phyloP scores from a whole-genome alignment of 352 stramenopile species.

The Phytophthora citrophthora region DNA sequence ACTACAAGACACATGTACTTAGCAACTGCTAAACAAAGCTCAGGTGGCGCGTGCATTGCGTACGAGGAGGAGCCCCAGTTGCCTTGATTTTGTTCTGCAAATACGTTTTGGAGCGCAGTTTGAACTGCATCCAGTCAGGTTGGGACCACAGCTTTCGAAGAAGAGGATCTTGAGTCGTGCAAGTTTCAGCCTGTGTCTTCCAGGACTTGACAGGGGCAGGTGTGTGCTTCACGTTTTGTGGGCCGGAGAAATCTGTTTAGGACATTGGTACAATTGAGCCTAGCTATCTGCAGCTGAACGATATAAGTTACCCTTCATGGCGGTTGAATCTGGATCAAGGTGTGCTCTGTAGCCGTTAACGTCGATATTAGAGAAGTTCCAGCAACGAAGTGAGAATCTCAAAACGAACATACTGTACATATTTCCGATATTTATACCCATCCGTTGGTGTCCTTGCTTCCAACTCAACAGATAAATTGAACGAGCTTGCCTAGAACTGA shows the following conservation, averaged over 20 bases:
- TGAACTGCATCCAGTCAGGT: conserved; percentile 66
- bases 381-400: no score
- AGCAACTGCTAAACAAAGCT: background rate
- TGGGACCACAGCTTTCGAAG: conserved; percentile 79
- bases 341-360: no score
- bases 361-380: no score
- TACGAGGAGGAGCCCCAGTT: conserved; percentile 64
- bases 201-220: conserved; percentile 50
- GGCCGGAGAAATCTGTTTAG: conserved; percentile 17
- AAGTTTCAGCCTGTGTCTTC: conserved; percentile 50
- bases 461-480: no score
- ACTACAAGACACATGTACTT: conserved; percentile 34
- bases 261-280: background rate
- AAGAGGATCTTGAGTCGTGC: conserved; percentile 40
- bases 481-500: no score
- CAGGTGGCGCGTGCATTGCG: conserved; percentile 1
- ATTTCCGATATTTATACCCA: no score
- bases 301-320: conserved; percentile 20
- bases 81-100: conserved; percentile 69
- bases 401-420: no score
- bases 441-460: no score
- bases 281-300: no score
- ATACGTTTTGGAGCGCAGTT: conserved; percentile 76
- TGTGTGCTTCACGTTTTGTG: conserved; percentile 23
- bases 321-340: background rate